Conservation (phyloP, 164 flowering plant species). For the Berberis thunbergii region DNA sequence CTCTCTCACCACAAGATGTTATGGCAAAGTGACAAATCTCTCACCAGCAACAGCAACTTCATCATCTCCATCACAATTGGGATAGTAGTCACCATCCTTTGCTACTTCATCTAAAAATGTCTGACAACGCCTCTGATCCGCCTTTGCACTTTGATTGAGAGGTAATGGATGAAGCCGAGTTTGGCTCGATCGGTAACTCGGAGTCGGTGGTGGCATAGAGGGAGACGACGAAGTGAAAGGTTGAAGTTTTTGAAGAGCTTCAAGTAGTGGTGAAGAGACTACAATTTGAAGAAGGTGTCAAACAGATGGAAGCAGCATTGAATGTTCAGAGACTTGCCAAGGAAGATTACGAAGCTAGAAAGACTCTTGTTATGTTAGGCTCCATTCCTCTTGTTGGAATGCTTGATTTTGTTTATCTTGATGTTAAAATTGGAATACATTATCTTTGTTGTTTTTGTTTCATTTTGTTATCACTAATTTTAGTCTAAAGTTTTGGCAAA, state of each 20-base stretch:
- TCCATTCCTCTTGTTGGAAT: slow-evolving; percentile 77
- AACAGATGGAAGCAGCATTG: slow-evolving; percentile 27
- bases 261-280: slow-evolving; percentile 36
- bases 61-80: no score
- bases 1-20: no score
- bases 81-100: no score
- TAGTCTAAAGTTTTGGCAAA: background rate
- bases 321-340: slow-evolving; percentile 59
- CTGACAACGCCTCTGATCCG: no score
- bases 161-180: no score
- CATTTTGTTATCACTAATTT: background rate
- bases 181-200: no score
- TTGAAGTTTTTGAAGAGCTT: slow-evolving; percentile 49
- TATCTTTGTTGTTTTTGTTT: background rate
- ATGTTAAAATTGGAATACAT: slow-evolving; percentile 33
- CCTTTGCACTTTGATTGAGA: no score
- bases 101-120: no score
- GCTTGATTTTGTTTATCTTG: slow-evolving; percentile 44
- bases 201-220: slow-evolving; percentile 7
- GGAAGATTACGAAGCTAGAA: slow-evolving; percentile 57
- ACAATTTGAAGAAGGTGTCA: slow-evolving; percentile 23
- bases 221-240: slow-evolving; percentile 40
- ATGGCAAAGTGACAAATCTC: no score
- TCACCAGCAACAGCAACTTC: no score
- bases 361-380: slow-evolving; percentile 74